Base-by-base conservation (phyloP, 495 filamentous ascomycete genomes). In the Trichocladium uniseriatum region DNA sequence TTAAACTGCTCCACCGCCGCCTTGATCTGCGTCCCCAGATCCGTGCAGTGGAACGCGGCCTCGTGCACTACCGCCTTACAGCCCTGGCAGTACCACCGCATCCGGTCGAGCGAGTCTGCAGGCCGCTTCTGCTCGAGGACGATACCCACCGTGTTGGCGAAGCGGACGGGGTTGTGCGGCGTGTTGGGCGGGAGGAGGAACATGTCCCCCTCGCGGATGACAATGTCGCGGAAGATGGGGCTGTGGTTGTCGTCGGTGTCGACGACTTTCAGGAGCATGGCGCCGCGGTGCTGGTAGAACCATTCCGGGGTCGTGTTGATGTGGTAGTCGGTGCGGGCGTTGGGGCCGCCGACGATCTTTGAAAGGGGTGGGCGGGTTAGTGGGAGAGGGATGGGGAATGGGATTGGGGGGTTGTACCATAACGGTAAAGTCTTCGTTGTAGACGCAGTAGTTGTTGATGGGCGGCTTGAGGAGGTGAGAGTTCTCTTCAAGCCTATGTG, bases 21-120 rank as follows among this genome's bases (percentile, higher is more conserved):
- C 75, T 95, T 98, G 49, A 98, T 89, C 76, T 98, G 92, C 36
- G 87, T 94, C n/a, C 92, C 92, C 43, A 98, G 65, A 67, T 98
- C 84, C 38, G 83, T 89, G 59, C 89, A 95, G 58, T 91, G 79
- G 63, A 98, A 98, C 6, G 74, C 69, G 34, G 82, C 83, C 72
- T 97, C 90, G 67, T 90, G 81, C 4, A 98, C 91, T 41, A 92
- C 65, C 50, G 76, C 73, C 14, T 69, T 66, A 61, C 89, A 94
- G 9, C 62, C 65, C 59, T 77, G 75, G 58, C 87, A 92, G 65
- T 97, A 98, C 92, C 92, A 98, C 20, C 90, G 73, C 73, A 98
- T 80, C 38, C 73, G 73, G 75, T 98, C 92, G 21, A 89, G 56
- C 15, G 77, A 75, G 16, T 67, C 79, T 32, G 75, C 65, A 0